Percentiles rank a stretch among this genome's conserved stretches.
Evolutionary conservation across 192 early-diverging fungal genomes (phyloP).

Genomic region (Spinellus fusiger): DNA sequence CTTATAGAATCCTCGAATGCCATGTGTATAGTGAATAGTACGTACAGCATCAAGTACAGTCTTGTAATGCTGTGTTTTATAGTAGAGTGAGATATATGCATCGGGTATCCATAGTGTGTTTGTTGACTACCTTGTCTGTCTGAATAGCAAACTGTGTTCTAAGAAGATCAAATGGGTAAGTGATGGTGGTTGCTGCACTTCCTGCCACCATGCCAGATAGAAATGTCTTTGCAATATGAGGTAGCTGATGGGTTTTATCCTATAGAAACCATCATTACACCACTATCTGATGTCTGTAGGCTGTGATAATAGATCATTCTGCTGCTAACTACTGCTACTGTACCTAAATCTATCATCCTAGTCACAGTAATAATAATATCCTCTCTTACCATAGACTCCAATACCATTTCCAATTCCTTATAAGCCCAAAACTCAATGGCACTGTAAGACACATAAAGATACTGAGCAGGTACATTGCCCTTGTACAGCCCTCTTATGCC

Average conservation of each 20-base stretch:
- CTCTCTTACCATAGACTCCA: constrained; percentile 26
- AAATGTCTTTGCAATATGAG: constrained; percentile 49
- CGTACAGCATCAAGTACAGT: constrained; percentile 56
- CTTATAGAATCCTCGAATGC: constrained; percentile 79
- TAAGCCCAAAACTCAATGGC: constrained; percentile 81
- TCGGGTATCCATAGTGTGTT: background rate
- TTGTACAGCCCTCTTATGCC: constrained; percentile 86
- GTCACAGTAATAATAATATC: background rate
- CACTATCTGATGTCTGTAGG: no score
- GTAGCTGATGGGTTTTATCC: constrained; percentile 15
- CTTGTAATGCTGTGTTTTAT: constrained; percentile 50
- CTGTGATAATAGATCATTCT: background rate
- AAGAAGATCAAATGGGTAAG: constrained; percentile 96
- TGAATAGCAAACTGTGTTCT: constrained; percentile 86
- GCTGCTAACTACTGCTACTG: background rate
- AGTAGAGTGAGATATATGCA: no score
- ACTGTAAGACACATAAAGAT: constrained; percentile 88
- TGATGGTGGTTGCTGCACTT: constrained; percentile 65
- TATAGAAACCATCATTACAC: no score
- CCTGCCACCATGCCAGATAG: constrained; percentile 77
- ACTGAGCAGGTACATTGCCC: constrained; percentile 90
- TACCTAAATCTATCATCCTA: background rate
- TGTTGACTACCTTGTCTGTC: constrained; percentile 27
- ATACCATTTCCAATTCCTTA: constrained; percentile 42
- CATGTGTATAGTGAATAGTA: constrained; percentile 67